Evolutionary conservation across 345 rosid species (phyloP).

Genomic region (Lepidium sativum): DNA sequence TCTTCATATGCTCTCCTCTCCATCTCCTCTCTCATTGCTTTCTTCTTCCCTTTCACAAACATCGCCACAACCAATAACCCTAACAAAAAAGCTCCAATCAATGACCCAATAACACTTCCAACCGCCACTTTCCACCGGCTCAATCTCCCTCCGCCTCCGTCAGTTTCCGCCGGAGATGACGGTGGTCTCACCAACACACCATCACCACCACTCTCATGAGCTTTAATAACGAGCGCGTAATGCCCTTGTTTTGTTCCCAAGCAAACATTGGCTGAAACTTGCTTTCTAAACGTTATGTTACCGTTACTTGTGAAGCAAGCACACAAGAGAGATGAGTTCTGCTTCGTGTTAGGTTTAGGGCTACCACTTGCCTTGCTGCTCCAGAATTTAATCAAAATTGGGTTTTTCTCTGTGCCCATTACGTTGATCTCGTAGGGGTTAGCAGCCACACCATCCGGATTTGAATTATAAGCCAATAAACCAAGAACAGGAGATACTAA

Average conservation of each 20-base stretch:
- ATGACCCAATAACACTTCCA: constrained; percentile 28
- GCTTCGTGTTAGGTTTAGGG: not conserved
- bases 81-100: constrained; percentile 25
- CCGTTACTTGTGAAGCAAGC: constrained; percentile 32
- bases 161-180: not conserved
- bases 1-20: constrained; percentile 36
- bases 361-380: not conserved
- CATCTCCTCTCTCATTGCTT: constrained; percentile 31
- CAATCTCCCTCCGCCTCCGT: constrained; percentile 13
- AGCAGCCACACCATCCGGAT: constrained; percentile 29
- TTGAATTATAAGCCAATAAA: constrained; percentile 31
- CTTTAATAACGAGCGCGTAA: constrained; percentile 19
- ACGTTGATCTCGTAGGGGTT: constrained; percentile 26
- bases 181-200: not conserved
- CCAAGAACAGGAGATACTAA: constrained; percentile 30
- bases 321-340: constrained; percentile 25
- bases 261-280: constrained; percentile 26
- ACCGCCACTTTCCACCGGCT: constrained; percentile 33
- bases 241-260: constrained; percentile 27
- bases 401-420: constrained; percentile 12
- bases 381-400: constrained; percentile 25
- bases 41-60: constrained; percentile 33
- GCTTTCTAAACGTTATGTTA: constrained; percentile 16
- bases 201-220: not conserved
- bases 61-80: constrained; percentile 33